Conservation (phyloP, 371 early-diverging fungal species). For the Mortierella sp. region DNA sequence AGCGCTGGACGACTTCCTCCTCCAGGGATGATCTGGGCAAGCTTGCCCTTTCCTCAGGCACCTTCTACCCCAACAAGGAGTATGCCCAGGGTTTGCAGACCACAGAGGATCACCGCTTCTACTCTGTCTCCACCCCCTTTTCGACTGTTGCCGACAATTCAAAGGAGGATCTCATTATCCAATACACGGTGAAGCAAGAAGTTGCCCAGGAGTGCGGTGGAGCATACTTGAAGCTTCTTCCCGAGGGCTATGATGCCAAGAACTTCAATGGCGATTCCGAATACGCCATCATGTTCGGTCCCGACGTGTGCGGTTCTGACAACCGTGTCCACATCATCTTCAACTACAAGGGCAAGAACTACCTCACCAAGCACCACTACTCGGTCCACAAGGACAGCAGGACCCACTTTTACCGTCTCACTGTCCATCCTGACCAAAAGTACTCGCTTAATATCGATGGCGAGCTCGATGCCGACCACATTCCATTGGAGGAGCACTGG, state of each 20-base stretch:
- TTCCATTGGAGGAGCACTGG: slow-evolving; percentile 88
- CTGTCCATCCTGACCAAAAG: slow-evolving; percentile 89
- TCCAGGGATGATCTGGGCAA: slow-evolving; percentile 80
- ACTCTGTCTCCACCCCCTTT: slow-evolving; percentile 82
- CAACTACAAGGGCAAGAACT: slow-evolving; percentile 93
- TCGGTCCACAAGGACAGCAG: slow-evolving; percentile 77
- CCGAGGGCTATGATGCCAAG: slow-evolving; percentile 70
- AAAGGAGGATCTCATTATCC: slow-evolving; percentile 80
- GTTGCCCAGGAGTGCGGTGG: slow-evolving; percentile 96
- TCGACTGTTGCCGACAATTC: slow-evolving; percentile 78
- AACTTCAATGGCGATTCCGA: slow-evolving; percentile 89
- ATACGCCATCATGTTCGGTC: slow-evolving; percentile 96
- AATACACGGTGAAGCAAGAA: slow-evolving; percentile 97
- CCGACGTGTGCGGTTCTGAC: slow-evolving; percentile 94
- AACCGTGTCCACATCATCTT: slow-evolving; percentile 96
- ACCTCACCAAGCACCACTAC: slow-evolving; percentile 73
- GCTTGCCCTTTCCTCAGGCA: slow-evolving; percentile 78
- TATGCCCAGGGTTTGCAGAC: slow-evolving; percentile 81
- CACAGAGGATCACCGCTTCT: slow-evolving; percentile 86
- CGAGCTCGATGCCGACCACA: slow-evolving; percentile 57
- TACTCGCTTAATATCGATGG: slow-evolving; percentile 86
- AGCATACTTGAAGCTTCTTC: slow-evolving; percentile 90
- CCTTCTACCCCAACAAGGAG: slow-evolving; percentile 82
- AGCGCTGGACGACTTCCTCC: slow-evolving; percentile 82
- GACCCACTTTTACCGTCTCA: slow-evolving; percentile 92